These are phyloP conservation scores for Rubroshorea leprosula DNA, from an alignment of 345 rosid species.

Conservation along the genomic window DNA sequence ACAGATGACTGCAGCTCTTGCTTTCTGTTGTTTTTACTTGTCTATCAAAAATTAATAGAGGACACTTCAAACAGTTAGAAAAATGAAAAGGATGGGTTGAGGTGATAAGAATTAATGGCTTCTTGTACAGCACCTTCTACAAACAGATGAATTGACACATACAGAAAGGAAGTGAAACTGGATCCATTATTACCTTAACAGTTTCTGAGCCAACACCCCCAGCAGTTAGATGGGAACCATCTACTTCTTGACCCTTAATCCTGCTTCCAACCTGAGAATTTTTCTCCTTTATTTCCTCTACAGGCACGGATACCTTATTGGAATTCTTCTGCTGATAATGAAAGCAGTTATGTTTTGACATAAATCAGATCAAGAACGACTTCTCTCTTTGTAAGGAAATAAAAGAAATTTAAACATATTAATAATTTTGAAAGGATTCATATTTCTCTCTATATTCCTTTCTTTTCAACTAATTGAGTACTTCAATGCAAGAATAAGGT, in stretches of 20 bases:
- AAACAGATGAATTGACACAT: background rate
- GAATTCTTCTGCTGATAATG: slow-evolving; percentile 32
- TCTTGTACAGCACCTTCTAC: background rate
- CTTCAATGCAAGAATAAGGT: background rate
- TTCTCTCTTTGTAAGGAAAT: background rate
- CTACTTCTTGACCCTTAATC: slow-evolving; percentile 19
- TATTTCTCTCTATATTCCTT: background rate
- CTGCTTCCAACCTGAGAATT: slow-evolving; percentile 27
- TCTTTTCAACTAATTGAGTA: background rate
- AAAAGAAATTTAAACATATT: too few relatives aligned
- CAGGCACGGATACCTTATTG: slow-evolving; percentile 25
- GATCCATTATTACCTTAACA: slow-evolving; percentile 5
- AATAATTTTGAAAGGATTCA: background rate
- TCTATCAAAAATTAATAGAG: slow-evolving; percentile 24
- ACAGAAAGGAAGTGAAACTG: background rate
- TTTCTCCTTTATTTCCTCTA: slow-evolving; percentile 36
- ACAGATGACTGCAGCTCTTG: slow-evolving; percentile 52
- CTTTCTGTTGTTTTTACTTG: slow-evolving; percentile 29
- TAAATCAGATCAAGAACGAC: slow-evolving; percentile 5
- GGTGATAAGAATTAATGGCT: too few relatives aligned
- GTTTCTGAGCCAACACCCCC: slow-evolving; percentile 23
- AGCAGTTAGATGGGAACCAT: slow-evolving; percentile 20
- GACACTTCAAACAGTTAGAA: background rate
- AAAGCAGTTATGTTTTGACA: background rate
- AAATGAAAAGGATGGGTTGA: background rate